A percentile compares a stretch with the other conserved stretches of the same genome.
These are phyloP conservation scores for Crucibulum laeve DNA, from an alignment of 768 basidiomycete genomes.

Conservation along the genomic window DNA sequence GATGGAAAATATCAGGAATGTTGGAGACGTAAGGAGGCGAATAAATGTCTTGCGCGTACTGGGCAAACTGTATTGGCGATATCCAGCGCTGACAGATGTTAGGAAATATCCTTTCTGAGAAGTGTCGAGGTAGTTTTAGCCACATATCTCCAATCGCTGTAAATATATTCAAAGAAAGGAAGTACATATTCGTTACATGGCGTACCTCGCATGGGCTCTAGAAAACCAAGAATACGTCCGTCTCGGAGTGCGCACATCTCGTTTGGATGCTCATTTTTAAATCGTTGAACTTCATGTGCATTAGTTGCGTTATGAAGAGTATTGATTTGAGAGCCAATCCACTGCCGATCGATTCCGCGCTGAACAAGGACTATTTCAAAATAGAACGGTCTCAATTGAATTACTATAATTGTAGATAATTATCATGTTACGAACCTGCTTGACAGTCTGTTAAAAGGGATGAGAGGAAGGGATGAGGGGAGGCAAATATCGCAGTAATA, in stretches of 20 bases:
- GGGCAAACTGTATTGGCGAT: constrained; percentile 18
- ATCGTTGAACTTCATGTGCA: constrained; percentile 36
- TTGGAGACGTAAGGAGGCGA: constrained; percentile 44
- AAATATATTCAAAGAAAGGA: neutral
- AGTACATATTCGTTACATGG: constrained; percentile 4
- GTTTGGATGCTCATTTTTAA: constrained; percentile 43
- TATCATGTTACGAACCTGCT: too few relatives aligned
- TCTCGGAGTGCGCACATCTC: constrained; percentile 41
- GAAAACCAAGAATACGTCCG: constrained; percentile 46
- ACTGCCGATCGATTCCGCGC: constrained; percentile 25
- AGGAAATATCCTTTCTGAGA: constrained; percentile 21
- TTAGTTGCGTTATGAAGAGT: constrained; percentile 38
- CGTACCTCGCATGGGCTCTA: constrained; percentile 55
- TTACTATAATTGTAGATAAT: too few relatives aligned
- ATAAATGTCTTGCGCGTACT: constrained; percentile 26
- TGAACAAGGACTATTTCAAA: too few relatives aligned
- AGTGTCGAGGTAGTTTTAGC: constrained; percentile 40
- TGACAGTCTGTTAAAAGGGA: too few relatives aligned
- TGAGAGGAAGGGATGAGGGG: too few relatives aligned
- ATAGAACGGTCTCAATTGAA: too few relatives aligned
- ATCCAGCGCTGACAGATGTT: neutral
- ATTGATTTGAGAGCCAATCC: constrained; percentile 40
- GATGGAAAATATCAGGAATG: constrained; percentile 33
- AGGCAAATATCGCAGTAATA: too few relatives aligned
- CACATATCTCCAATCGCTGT: constrained; percentile 41